These are phyloP conservation scores for Pythium aquatile DNA, from an alignment of 352 stramenopile genomes.

Conservation along the genomic window DNA sequence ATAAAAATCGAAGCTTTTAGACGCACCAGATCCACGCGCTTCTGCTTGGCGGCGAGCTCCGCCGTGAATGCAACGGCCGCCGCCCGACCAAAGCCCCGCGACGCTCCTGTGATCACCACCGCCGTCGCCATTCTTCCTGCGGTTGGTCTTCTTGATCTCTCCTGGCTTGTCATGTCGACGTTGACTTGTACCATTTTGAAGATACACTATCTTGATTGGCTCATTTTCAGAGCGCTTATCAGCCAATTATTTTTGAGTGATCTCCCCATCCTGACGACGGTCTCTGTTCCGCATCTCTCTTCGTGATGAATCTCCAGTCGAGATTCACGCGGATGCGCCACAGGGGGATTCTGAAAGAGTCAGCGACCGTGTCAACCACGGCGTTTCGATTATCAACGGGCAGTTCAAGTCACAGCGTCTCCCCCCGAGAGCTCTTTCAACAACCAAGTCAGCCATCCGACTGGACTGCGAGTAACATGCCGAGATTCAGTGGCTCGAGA, in stretches of 20 bases:
- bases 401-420: too few relatives aligned
- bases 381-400: too few relatives aligned
- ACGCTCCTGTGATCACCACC: slow-evolving; percentile 83
- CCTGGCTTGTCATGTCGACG: background rate
- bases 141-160: background rate
- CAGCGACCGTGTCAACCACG: background rate
- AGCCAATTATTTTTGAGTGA: background rate
- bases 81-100: slow-evolving; percentile 66
- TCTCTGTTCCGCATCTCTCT: background rate
- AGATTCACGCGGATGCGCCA: background rate
- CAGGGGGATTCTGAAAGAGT: background rate
- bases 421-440: too few relatives aligned
- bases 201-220: too few relatives aligned
- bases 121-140: slow-evolving; percentile 23
- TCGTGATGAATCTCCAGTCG: background rate
- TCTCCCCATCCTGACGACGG: background rate
- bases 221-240: too few relatives aligned
- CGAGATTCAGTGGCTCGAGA: background rate
- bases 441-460: background rate
- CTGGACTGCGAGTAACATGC: background rate
- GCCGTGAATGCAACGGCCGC: slow-evolving; percentile 3
- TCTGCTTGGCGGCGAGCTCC: slow-evolving; percentile 3
- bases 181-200: background rate
- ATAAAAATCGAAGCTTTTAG: background rate
- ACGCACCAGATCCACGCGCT: slow-evolving; percentile 11